Base-by-base conservation (phyloP, 345 rosid genomes). In the Lepidium didymum region DNA sequence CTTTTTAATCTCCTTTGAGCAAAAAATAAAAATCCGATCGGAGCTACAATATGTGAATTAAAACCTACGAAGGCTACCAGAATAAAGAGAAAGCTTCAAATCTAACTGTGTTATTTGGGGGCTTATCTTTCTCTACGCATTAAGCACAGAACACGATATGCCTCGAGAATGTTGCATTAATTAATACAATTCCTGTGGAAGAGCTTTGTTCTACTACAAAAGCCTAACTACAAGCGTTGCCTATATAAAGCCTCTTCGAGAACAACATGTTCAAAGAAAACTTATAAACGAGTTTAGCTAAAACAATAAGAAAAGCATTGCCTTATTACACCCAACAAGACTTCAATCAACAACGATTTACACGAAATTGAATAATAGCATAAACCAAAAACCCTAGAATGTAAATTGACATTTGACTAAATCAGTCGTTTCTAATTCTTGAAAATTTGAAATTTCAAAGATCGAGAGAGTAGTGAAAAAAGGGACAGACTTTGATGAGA, bases 401-500 rank as follows among this genome's bases (percentile, higher is more conserved):
- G 5, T 8, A 43, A 54, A 1, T 6, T 31, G 36, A 63, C 9
- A 62, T 34, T 62, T 11, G n/a, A n/a, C n/a, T n/a, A 9, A 47
- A 47, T 38, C 33, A 66, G 44, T 8, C 11, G 8, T 14, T 18
- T 62, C 10, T 40, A 4, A 23, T 9, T 16, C 10, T n/a, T 27
- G 4, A 5, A 7, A 42, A 41, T 1, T 8, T 34, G 23, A 36
- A 34, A 37, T 7, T 8, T n/a, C 0, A 25, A n/a, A 62, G 35
- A 57, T 29, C 0, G 8, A 53, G 62, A 61, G 55, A 62, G 33
- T 31, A 29, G 34, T 5, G 0, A 19, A 19, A 52, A 37, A 61
- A 72, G 52, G 14, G 21, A 80, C 90, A 62, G 12, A 93, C 98
- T 94, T 75, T 88, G 99, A 72, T 94, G 99, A 64, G 99, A 91